Evolutionary conservation across 1,139 yeast species (phyloP).

Genomic region (Pneumocystis wakefieldiae): DNA sequence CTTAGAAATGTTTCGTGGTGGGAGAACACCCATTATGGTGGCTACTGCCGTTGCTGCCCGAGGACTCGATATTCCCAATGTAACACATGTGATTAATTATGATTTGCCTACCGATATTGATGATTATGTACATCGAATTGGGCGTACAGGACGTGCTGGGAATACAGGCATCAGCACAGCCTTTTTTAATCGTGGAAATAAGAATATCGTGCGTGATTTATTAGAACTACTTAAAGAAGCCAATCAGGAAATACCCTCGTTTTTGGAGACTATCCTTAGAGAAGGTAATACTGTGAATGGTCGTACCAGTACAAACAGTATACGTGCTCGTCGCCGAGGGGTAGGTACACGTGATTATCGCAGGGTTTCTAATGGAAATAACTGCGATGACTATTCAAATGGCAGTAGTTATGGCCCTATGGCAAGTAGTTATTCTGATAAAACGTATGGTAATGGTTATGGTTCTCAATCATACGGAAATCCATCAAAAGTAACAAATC

Average conservation of each 20-base stretch:
- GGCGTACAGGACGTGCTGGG: conserved; percentile 99
- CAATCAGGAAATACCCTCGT: conserved; percentile 90
- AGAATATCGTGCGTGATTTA: conserved; percentile 75
- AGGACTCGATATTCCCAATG: conserved; percentile 98
- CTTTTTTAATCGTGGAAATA: conserved; percentile 91
- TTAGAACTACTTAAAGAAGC: conserved; percentile 83
- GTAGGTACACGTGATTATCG: conserved; percentile 26
- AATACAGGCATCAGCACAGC: conserved; percentile 97
- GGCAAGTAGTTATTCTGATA: background rate
- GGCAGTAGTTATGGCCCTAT: conserved; percentile 5
- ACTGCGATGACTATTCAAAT: conserved; percentile 17
- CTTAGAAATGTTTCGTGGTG: conserved; percentile 70
- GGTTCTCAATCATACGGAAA: background rate
- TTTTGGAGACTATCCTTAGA: conserved; percentile 65
- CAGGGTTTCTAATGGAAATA: conserved; percentile 30
- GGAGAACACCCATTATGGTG: conserved; percentile 80
- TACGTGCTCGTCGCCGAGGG: conserved; percentile 43
- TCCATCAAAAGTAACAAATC: background rate
- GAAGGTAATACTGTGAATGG: conserved; percentile 55
- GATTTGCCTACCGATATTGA: conserved; percentile 94
- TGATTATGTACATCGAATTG: conserved; percentile 97
- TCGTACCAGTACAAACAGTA: conserved; percentile 21
- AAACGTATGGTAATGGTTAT: background rate
- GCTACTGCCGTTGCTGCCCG: conserved; percentile 99
- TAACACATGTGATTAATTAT: conserved; percentile 90